Conservation (phyloP, 176 grass and related monocot species). For the Poa annua region DNA sequence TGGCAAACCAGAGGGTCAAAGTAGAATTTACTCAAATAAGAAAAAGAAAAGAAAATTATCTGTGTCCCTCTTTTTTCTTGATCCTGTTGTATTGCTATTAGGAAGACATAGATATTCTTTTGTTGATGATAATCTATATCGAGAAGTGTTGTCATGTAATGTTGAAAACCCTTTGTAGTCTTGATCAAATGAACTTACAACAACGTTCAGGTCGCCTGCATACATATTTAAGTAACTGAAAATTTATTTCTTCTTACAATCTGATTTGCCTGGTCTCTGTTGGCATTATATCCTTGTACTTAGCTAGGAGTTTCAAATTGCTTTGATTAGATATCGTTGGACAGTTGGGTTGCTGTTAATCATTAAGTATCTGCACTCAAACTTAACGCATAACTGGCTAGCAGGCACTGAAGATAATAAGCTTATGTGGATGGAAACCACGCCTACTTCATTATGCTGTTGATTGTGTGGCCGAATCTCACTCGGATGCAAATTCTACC, state of each 20-base stretch:
- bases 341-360: background rate
- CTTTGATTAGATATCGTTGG: constrained; percentile 9
- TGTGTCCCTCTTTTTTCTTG: background rate
- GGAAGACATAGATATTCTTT: background rate
- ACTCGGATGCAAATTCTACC: constrained; percentile 40
- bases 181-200: constrained; percentile 24
- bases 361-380: background rate
- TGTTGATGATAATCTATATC: constrained; percentile 7
- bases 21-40: background rate
- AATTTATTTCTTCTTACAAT: constrained; percentile 34
- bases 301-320: constrained; percentile 16
- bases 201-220: background rate
- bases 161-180: constrained; percentile 2
- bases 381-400: constrained; percentile 37
- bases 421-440: constrained; percentile 93
- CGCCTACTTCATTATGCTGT: constrained; percentile 81
- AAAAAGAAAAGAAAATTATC: background rate
- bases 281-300: constrained; percentile 22
- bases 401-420: constrained; percentile 85
- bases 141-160: constrained; percentile 35
- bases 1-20: background rate
- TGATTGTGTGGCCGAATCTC: constrained; percentile 66
- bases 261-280: constrained; percentile 14
- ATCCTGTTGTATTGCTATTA: constrained; percentile 25
- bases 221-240: constrained; percentile 8